These are phyloP conservation scores for Albatrellus ellisii DNA, from an alignment of 768 basidiomycete genomes.

Conservation along the genomic window DNA sequence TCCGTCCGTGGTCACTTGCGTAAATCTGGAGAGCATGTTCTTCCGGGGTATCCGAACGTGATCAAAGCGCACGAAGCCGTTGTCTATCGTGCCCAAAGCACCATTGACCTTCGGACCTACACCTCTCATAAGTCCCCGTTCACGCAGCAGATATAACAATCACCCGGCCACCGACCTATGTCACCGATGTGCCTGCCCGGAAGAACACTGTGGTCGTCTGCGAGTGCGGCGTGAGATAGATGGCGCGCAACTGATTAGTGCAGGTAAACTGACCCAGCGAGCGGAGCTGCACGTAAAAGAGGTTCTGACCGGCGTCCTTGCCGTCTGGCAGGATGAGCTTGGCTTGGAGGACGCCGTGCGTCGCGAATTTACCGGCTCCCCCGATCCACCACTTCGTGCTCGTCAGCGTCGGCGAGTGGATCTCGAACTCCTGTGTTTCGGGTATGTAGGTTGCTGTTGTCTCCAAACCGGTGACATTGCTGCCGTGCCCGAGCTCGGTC, in stretches of 20 bases:
- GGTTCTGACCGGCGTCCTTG: conserved; percentile 53
- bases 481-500: conserved; percentile 71
- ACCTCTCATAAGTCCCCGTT: background rate
- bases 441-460: conserved; percentile 70
- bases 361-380: conserved; percentile 54
- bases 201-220: conserved; percentile 46
- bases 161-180: conserved; percentile 51
- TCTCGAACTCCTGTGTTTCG: conserved; percentile 52
- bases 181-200: conserved; percentile 58
- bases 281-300: conserved; percentile 62
- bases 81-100: conserved; percentile 39
- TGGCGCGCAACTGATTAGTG: conserved; percentile 1
- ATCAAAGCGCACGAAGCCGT: conserved; percentile 57
- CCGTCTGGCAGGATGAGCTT: conserved; percentile 52
- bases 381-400: conserved; percentile 82
- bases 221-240: background rate
- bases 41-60: conserved; percentile 54
- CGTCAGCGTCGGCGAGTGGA: conserved; percentile 62
- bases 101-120: conserved; percentile 45
- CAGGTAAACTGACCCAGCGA: conserved; percentile 32
- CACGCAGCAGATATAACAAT: background rate
- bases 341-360: conserved; percentile 67
- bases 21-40: conserved; percentile 67
- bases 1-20: conserved; percentile 52
- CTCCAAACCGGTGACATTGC: conserved; percentile 54